Conservation (phyloP, 179 eudicot genomes). For the Spinacia oleracea region DNA sequence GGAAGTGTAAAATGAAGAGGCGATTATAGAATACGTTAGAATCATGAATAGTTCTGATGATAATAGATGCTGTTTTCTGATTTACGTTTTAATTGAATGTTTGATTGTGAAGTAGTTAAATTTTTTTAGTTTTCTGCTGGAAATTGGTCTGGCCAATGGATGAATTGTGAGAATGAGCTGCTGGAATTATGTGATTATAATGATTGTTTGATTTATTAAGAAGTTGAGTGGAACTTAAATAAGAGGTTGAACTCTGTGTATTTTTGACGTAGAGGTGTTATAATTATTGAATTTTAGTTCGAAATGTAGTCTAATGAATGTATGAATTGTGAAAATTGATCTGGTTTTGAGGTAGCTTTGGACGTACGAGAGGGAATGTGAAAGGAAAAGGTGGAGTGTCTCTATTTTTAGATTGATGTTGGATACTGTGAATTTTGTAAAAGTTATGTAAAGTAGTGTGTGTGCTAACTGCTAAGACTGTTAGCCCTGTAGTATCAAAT, state of each 20-base stretch:
- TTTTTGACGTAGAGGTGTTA: neutral
- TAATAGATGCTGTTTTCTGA: neutral
- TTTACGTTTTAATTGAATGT: neutral
- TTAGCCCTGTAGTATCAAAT: neutral
- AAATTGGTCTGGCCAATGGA: neutral
- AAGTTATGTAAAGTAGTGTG: neutral
- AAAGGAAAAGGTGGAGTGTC: neutral
- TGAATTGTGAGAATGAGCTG: neutral
- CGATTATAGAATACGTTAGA: neutral
- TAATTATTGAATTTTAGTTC: neutral
- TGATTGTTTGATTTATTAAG: neutral
- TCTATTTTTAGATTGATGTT: neutral
- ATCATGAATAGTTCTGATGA: neutral
- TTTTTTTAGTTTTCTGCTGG: neutral
- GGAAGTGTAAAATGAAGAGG: neutral
- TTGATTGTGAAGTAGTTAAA: no score
- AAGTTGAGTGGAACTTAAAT: neutral
- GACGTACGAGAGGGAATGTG: neutral
- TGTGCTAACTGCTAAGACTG: no score
- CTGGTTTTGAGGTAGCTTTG: neutral
- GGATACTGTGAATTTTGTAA: neutral
- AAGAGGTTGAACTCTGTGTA: neutral
- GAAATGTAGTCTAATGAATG: neutral
- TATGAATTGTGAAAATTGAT: neutral
- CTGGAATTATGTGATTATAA: neutral